Conservation (phyloP, 2,329 filamentous ascomycete species). For the Curvularia hawaiiensis region DNA sequence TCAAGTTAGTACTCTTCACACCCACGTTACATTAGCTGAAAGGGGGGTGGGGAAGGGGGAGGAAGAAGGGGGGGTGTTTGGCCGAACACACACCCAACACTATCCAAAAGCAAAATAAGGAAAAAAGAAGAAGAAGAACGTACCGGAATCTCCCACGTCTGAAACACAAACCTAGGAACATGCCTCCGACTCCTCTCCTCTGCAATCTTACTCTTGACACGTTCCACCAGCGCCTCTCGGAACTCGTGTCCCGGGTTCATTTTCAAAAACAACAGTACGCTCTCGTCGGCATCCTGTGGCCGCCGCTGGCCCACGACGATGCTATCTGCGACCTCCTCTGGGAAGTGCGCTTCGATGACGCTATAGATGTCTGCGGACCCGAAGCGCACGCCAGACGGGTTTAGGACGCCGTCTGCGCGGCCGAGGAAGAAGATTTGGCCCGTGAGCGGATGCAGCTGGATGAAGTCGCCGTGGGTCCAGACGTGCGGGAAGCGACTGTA, state of each 20-base stretch:
- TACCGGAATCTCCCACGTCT: slow-evolving; percentile 81
- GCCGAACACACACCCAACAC: no score
- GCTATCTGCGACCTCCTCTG: slow-evolving; percentile 68
- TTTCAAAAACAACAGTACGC: slow-evolving; percentile 63
- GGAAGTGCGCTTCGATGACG: slow-evolving; percentile 71
- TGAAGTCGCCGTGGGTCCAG: slow-evolving; percentile 86
- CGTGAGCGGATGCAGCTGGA: slow-evolving; percentile 70
- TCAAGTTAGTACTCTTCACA: no score
- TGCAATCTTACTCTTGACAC: slow-evolving; percentile 68
- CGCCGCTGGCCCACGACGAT: slow-evolving; percentile 80
- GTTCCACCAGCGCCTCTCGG: slow-evolving; percentile 54
- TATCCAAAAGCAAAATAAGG: neutral
- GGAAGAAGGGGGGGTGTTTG: no score
- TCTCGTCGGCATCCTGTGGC: slow-evolving; percentile 62
- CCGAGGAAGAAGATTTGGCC: slow-evolving; percentile 70
- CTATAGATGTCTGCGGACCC: slow-evolving; percentile 81
- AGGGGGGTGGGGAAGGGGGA: no score
- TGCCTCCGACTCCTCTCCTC: slow-evolving; percentile 73
- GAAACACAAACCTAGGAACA: slow-evolving; percentile 78
- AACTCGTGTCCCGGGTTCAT: slow-evolving; percentile 60
- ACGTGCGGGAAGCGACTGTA: slow-evolving; percentile 60
- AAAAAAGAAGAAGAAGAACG: slow-evolving; percentile 43
- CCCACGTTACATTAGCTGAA: no score
- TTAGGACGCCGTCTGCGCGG: slow-evolving; percentile 77
- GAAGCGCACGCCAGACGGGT: slow-evolving; percentile 79